These are phyloP conservation scores for Aspergillus nomiae DNA, from an alignment of 2,329 filamentous ascomycete genomes.

Conservation along the genomic window DNA sequence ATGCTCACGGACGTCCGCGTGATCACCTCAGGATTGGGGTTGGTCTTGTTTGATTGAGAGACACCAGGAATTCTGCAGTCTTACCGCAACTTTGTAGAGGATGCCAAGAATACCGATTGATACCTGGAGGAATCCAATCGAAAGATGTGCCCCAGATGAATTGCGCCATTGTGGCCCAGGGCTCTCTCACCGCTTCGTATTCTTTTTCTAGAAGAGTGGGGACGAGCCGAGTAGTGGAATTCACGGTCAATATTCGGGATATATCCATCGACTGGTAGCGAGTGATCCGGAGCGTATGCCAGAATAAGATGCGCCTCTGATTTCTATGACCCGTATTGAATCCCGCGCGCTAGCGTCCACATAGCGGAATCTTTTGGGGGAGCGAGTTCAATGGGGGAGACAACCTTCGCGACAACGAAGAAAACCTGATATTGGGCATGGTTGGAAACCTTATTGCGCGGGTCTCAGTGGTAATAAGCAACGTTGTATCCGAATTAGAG, in stretches of 20 bases:
- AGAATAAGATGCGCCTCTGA: background rate
- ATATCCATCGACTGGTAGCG: background rate
- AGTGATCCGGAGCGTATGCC: background rate
- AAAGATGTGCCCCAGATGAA: background rate
- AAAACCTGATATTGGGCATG: slow-evolving; percentile 1
- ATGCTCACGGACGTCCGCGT: background rate
- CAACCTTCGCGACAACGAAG: background rate
- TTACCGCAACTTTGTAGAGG: slow-evolving; percentile 7
- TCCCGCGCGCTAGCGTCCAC: too few relatives aligned
- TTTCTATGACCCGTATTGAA: too few relatives aligned
- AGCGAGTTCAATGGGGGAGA: background rate
- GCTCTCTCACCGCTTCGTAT: slow-evolving; percentile 8
- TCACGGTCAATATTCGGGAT: background rate
- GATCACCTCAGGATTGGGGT: background rate
- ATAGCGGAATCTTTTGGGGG: background rate
- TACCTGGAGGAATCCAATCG: background rate
- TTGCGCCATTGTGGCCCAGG: slow-evolving; percentile 4
- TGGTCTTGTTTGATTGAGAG: background rate
- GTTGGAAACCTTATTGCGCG: background rate
- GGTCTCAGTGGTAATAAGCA: background rate
- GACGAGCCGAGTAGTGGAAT: background rate
- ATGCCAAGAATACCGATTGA: background rate
- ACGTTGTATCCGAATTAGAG: background rate
- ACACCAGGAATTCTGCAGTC: background rate
- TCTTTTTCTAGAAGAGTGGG: slow-evolving; percentile 1